phyloP scores from a whole-genome alignment of 768 basidiomycete genomes.

The Russula sp. region DNA sequence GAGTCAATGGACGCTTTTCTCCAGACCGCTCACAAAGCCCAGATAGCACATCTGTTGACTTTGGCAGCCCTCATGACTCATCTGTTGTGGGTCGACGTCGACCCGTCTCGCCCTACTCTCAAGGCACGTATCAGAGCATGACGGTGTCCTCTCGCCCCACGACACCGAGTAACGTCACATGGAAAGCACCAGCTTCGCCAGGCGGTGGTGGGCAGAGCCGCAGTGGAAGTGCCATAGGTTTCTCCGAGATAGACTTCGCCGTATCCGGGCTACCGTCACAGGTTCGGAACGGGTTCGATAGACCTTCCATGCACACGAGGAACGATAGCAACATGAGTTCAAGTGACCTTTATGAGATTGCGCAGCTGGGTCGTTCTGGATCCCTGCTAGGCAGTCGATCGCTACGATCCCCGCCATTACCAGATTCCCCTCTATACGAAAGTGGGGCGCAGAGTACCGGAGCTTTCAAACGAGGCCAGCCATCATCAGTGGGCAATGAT shows the following conservation, averaged over 20 bases:
- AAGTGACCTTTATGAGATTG: slow-evolving; percentile 31
- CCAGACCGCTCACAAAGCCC: slow-evolving; percentile 43
- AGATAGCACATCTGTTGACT: slow-evolving; percentile 30
- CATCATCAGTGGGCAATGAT: slow-evolving; percentile 49
- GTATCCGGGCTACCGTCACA: slow-evolving; percentile 31
- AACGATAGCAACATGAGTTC: slow-evolving; percentile 36
- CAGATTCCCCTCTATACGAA: slow-evolving; percentile 57
- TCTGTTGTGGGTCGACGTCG: slow-evolving; percentile 56
- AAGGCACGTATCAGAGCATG: slow-evolving; percentile 58
- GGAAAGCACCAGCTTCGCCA: slow-evolving; percentile 46
- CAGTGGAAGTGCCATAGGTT: slow-evolving; percentile 54
- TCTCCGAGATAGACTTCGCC: slow-evolving; percentile 35
- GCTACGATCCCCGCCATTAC: slow-evolving; percentile 53
- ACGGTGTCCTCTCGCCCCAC: slow-evolving; percentile 48
- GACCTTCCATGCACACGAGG: slow-evolving; percentile 33
- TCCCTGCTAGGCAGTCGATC: slow-evolving; percentile 40
- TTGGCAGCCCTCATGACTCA: slow-evolving; percentile 39
- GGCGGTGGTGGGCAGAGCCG: slow-evolving; percentile 47
- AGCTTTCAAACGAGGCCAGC: slow-evolving; percentile 5
- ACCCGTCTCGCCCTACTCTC: slow-evolving; percentile 71
- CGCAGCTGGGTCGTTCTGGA: slow-evolving; percentile 24
- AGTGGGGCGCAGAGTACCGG: slow-evolving; percentile 31
- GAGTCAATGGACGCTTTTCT: slow-evolving; percentile 61
- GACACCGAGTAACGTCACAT: slow-evolving; percentile 77
- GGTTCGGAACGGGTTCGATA: slow-evolving; percentile 26